Conservation (phyloP, 441 rosid genomes). For the Biscutella auriculata region DNA sequence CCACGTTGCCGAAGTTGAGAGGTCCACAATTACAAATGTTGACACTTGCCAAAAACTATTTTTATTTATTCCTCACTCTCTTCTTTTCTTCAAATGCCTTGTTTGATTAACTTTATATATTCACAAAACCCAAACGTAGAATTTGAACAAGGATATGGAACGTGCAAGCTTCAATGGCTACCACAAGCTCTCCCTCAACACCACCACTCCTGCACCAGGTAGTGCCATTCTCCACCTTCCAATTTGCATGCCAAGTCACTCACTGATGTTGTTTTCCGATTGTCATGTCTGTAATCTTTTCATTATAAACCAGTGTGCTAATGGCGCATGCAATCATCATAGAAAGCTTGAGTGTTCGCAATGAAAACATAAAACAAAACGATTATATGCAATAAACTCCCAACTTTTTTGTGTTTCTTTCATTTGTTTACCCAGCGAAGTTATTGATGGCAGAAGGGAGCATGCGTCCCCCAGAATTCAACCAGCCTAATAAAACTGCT, state of each 20-base stretch:
- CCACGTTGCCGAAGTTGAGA: constrained; percentile 23
- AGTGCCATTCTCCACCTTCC: not conserved
- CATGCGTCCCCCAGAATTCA: constrained; percentile 20
- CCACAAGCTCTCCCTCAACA: constrained; percentile 39
- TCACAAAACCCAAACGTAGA: constrained; percentile 3
- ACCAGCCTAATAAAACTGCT: constrained; percentile 13
- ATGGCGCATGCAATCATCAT: constrained; percentile 17
- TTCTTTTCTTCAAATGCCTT: constrained; percentile 10
- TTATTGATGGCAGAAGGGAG: constrained; percentile 15
- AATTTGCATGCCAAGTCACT: constrained; percentile 16
- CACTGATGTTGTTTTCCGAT: not conserved
- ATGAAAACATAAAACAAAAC: not conserved
- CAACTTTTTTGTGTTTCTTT: not conserved
- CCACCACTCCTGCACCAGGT: constrained; percentile 25
- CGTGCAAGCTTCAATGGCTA: constrained; percentile 65
- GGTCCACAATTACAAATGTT: constrained; percentile 15
- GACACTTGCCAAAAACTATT: constrained; percentile 22
- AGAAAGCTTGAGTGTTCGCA: not conserved
- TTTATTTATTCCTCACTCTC: not conserved
- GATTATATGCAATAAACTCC: not conserved
- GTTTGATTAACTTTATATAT: not conserved
- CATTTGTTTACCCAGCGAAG: constrained; percentile 9
- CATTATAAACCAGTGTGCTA: not conserved
- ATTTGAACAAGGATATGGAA: constrained; percentile 32
- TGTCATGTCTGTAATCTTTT: not conserved